Base-by-base conservation (phyloP, 2,329 filamentous ascomycete genomes). In the Rutstroemia sp. region DNA sequence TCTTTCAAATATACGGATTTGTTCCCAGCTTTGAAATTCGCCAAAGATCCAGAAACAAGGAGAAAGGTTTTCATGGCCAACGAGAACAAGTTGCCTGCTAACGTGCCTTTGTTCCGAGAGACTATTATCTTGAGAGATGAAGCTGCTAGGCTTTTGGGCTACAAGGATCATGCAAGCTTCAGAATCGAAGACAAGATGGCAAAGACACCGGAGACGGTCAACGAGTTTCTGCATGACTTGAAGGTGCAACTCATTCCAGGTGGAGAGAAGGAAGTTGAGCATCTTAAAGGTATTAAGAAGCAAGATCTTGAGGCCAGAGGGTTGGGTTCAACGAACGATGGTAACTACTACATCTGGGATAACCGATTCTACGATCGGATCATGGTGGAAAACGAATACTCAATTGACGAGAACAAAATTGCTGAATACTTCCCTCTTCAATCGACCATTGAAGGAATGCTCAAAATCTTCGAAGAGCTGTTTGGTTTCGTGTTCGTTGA, bases 111-210 rank as follows among this genome's bases (percentile, higher is more conserved):
- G 9, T 92, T 94, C 77, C 82, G 81, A 61, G 87, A 92, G 68
- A 82, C 87, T 30, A 78, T 94, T 52, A 72, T 85, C 10, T 80
- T 92, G 25, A 84, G 90, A 9, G 88, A 92, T 64, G 88, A 92
- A 70, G 86, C 83, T 18, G 90, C 89, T 12, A 81, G 87, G 52
- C 77, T 92, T 49, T 77, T 92, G 1, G 88, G 88, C 12, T 94
- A 91, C 70, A 78, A 82, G 5, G 83, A 90, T 67, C 87, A 92
- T 68, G 89, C 89, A 18, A 80, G 84, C 49, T 85, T 91, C 70
- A 77, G 81, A 48, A 86, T 94, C 41, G 87, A 91, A 67, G 83
- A 89, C 66, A 92, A 91, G 79, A 94, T 94, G 89, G 88, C 88
- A 48, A 91, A 92, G 77, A 84, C 79, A 1, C 79, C 87, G 1